These are phyloP conservation scores for Anastatica hierochuntica DNA, from an alignment of 345 rosid genomes.

Conservation along the genomic window DNA sequence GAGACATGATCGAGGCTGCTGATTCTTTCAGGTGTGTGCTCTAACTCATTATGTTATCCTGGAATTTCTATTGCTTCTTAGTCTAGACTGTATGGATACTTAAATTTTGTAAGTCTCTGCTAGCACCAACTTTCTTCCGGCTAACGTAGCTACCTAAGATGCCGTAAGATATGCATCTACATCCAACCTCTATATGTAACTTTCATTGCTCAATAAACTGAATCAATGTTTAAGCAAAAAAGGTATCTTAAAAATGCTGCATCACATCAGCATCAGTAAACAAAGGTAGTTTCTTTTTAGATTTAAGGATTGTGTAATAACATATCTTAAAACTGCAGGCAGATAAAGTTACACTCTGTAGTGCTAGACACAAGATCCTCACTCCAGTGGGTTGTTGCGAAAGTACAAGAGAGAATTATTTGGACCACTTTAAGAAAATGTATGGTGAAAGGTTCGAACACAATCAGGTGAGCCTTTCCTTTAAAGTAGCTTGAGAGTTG, in stretches of 20 bases:
- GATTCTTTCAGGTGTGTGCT: constrained; percentile 63
- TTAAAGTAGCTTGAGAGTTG: constrained; percentile 4
- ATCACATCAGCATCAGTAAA: not conserved
- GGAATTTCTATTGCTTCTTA: not conserved
- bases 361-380: constrained; percentile 40
- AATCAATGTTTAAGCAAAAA: not conserved
- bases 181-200: not conserved
- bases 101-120: not conserved
- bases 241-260: not conserved
- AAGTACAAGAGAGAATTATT: constrained; percentile 60
- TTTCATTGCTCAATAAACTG: not conserved
- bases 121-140: not conserved
- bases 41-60: constrained; percentile 1
- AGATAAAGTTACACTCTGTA: constrained; percentile 30
- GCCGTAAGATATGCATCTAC: not conserved
- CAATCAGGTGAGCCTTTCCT: constrained; percentile 41
- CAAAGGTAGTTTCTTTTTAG: not conserved
- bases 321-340: constrained; percentile 37
- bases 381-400: constrained; percentile 54
- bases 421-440: constrained; percentile 48
- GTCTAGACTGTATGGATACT: not conserved
- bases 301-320: not conserved
- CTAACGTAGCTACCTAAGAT: no score
- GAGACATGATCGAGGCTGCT: constrained; percentile 58
- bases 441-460: constrained; percentile 42